Evolutionary conservation across 1,284 basidiomycete species (phyloP), one percentile per base, ranked within the genome.

Genomic region (Ceratobasidium sp.): DNA sequence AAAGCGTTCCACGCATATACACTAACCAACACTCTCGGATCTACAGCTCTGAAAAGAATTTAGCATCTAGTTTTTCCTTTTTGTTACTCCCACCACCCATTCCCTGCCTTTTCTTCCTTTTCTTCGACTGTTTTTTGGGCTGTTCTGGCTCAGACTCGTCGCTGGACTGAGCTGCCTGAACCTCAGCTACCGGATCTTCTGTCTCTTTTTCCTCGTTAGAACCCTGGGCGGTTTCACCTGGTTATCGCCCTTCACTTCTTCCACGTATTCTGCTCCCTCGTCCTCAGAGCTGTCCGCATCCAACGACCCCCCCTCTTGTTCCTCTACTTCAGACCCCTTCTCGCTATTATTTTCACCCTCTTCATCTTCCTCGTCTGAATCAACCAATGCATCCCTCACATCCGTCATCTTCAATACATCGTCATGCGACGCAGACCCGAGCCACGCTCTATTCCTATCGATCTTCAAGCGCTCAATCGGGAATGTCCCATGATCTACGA

Each of bases 341-440:
- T 62, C 70, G 56, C 70, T 73, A 28, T 61, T 57, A 5, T 40
- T 38, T 77, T 79, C 70, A 80, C 82, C 46, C 15, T 42, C 65
- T 61, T n/a, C 85, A 17, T 83, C 86, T 57, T 86, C 86, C 68
- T 86, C 87, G 64, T 86, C 85, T 78, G 84, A 85, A 2, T 87
- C 87, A 77, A 90, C 90, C 76, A 92, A 88, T n/a, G 91, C 86
- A 76, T 90, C 89, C 64, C 86, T 85, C 48, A 98, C 85, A 85
- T 97, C 93, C 33, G 95, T 97, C 85, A 98, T 85, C 83, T 93
- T 93, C 80, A 98, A 84, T 42, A 91, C 88, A 79, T 97, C 94
- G 80, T 97, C 96, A 82, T 98, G 96, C 20, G 94, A 95, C n/a
- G 93, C 94, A 83, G 95, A 96, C n/a, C 92, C 97, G 20, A 97